A percentile compares a stretch with the other conserved stretches of the same genome.
phyloP scores from a whole-genome alignment of 192 early-diverging fungal species.

The Mortierella hygrophila region DNA sequence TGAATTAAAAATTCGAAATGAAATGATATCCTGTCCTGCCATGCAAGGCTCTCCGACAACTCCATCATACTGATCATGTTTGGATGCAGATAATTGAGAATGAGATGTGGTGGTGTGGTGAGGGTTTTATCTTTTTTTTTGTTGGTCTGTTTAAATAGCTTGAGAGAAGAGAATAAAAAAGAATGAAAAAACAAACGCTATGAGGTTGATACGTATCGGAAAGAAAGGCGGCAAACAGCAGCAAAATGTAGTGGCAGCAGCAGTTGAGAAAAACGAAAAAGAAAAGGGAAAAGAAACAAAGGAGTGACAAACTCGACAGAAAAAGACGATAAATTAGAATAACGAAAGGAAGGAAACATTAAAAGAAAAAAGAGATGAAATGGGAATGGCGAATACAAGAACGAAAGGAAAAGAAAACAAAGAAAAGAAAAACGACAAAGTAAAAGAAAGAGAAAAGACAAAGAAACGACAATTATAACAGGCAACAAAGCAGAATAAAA shows the following conservation, averaged over 20 bases:
- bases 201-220: not conserved
- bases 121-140: constrained; percentile 7
- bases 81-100: not conserved
- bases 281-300: not conserved
- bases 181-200: not conserved
- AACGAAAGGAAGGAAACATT: not conserved
- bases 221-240: constrained; percentile 11
- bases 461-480: not conserved
- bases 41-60: too few species aligned
- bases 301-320: not conserved
- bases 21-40: too few species aligned
- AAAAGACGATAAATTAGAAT: constrained; percentile 2
- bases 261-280: not conserved
- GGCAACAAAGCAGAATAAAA: not conserved
- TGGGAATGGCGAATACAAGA: not conserved
- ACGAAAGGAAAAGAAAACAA: constrained; percentile 9
- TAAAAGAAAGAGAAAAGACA: constrained; percentile 2
- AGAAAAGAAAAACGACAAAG: not conserved
- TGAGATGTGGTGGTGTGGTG: too few species aligned
- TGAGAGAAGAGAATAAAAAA: not conserved
- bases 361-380: not conserved
- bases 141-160: not conserved
- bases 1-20: too few species aligned
- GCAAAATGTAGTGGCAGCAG: not conserved
- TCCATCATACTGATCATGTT: not conserved